Percentiles rank a stretch among this genome's conserved stretches.
These are phyloP conservation scores for Tetradesmus lagerheimii DNA, from an alignment of 139 green algal species.

Conservation along the genomic window DNA sequence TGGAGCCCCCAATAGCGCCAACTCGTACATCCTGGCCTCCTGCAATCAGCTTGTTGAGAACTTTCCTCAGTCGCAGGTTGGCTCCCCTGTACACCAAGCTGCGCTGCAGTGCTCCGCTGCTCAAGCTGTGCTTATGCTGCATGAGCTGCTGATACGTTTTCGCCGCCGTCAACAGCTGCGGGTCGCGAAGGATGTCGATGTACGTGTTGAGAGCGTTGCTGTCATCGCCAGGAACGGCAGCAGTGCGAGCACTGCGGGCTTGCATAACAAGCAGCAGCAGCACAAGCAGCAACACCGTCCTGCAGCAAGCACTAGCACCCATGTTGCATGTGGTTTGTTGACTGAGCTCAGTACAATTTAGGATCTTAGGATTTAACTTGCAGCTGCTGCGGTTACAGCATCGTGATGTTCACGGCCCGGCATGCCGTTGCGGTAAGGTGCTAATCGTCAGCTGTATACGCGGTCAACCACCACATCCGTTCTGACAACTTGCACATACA, in stretches of 20 bases:
- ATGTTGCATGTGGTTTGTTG: not conserved
- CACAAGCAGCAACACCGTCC: not conserved
- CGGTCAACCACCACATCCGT: too few species aligned
- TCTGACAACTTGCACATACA: too few species aligned
- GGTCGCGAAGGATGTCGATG: not conserved
- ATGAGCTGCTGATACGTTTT: slow-evolving; percentile 16
- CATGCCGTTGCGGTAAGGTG: too few species aligned
- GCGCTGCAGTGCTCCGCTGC: not conserved
- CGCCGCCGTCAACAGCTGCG: not conserved
- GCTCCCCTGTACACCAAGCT: slow-evolving; percentile 2
- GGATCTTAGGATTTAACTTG: too few species aligned
- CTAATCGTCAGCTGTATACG: too few species aligned
- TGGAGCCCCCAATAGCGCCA: slow-evolving; percentile 30
- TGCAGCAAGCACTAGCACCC: not conserved
- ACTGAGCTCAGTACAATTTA: too few species aligned
- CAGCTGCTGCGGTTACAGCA: too few species aligned
- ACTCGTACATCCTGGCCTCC: not conserved
- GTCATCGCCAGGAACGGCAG: not conserved
- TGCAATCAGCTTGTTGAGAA: not conserved
- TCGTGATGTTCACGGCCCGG: too few species aligned
- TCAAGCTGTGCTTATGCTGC: slow-evolving; percentile 4
- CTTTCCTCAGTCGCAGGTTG: not conserved
- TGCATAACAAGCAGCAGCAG: not conserved
- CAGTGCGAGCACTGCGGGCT: not conserved
- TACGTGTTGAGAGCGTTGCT: not conserved